These are phyloP conservation scores for Fusarium sp. DNA, from an alignment of 2,329 filamentous ascomycete species.

Conservation along the genomic window DNA sequence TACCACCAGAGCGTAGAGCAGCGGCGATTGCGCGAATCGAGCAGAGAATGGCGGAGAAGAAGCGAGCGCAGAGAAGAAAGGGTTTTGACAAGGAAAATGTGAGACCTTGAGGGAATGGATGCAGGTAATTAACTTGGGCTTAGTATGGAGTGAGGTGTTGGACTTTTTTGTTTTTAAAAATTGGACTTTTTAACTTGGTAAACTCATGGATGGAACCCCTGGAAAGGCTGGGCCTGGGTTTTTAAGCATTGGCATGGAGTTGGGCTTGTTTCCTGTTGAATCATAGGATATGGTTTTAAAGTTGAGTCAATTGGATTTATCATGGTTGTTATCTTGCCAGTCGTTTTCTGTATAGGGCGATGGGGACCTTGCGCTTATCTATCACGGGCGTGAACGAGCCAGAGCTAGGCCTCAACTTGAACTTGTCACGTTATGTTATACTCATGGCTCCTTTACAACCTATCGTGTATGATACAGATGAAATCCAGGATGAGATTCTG, in stretches of 20 bases:
- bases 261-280: constrained; percentile 22
- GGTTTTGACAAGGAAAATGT: constrained; percentile 65
- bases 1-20: constrained; percentile 64
- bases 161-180: constrained; percentile 12
- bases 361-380: constrained; percentile 35
- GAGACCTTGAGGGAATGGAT: constrained; percentile 47
- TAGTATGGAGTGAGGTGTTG: constrained; percentile 35
- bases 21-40: constrained; percentile 68
- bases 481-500: constrained; percentile 66
- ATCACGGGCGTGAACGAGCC: constrained; percentile 4
- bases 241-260: constrained; percentile 42
- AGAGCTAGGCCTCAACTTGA: constrained; percentile 8
- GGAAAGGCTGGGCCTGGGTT: constrained; percentile 3
- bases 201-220: background rate
- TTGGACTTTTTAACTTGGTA: constrained; percentile 7
- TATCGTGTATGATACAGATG: constrained; percentile 32
- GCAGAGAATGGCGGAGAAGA: constrained; percentile 65
- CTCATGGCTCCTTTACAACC: constrained; percentile 43
- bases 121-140: background rate
- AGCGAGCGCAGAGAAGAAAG: constrained; percentile 49
- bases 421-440: constrained; percentile 10
- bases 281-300: constrained; percentile 17
- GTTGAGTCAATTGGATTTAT: constrained; percentile 33
- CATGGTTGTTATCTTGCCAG: constrained; percentile 18
- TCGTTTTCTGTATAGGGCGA: constrained; percentile 23